A percentile compares a stretch with the other conserved stretches of the same genome.
Evolutionary conservation across 768 basidiomycete genomes (phyloP).

Genomic region (Suillus sp.): DNA sequence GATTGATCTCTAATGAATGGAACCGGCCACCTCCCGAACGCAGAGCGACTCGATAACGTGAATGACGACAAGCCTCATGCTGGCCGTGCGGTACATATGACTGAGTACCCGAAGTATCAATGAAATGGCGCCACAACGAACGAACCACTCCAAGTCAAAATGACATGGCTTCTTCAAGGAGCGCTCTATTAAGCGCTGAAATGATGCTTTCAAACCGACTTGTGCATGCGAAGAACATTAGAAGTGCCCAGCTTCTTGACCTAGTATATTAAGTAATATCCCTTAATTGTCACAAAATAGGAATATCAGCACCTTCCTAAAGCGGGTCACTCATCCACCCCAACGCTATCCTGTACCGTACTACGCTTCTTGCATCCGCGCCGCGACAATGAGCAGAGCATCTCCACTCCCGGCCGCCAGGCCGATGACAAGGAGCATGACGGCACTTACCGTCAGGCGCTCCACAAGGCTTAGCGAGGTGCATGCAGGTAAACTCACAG

Average conservation of each 20-base stretch:
- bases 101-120: background rate
- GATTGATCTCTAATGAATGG: slow-evolving; percentile 12
- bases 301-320: slow-evolving; percentile 37
- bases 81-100: slow-evolving; percentile 1
- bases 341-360: too few relatives aligned
- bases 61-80: background rate
- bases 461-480: slow-evolving; percentile 24
- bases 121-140: slow-evolving; percentile 5
- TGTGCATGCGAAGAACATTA: slow-evolving; percentile 3
- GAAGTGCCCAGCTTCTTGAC: background rate
- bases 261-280: background rate
- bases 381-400: slow-evolving; percentile 22
- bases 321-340: slow-evolving; percentile 15
- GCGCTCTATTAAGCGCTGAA: too few relatives aligned
- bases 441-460: slow-evolving; percentile 19
- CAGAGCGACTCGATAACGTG: background rate
- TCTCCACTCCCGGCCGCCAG: slow-evolving; percentile 16
- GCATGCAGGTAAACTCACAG: background rate
- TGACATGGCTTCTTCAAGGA: too few relatives aligned
- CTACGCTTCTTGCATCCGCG: background rate
- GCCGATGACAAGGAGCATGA: slow-evolving; percentile 30
- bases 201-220: too few relatives aligned
- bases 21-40: background rate
- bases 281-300: background rate
- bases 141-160: background rate